phyloP scores from a whole-genome alignment of 2,329 filamentous ascomycete genomes.

The Thelonectria blattea region DNA sequence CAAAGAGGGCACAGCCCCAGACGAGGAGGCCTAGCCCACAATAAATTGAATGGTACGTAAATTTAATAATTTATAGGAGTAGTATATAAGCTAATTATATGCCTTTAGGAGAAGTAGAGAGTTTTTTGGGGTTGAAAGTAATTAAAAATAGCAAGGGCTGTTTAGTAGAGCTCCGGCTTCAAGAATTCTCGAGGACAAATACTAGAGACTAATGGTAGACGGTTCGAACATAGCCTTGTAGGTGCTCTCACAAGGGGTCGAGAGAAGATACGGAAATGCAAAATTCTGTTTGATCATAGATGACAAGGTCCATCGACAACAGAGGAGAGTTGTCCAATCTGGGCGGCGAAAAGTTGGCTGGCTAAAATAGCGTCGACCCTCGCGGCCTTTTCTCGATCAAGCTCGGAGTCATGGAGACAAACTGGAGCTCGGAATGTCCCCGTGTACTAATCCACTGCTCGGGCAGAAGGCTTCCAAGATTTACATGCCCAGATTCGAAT shows the following conservation, averaged over 20 bases:
- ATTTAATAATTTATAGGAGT: too few species aligned
- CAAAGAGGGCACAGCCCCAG: too few species aligned
- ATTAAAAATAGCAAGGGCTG: too few species aligned
- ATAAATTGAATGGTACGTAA: too few species aligned
- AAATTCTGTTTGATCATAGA: neutral
- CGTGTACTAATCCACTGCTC: neutral
- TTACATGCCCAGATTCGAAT: neutral
- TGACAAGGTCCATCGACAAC: neutral
- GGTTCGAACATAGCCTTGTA: neutral
- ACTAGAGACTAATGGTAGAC: neutral
- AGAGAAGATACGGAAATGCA: neutral
- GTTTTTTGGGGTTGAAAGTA: too few species aligned
- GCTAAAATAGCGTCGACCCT: conserved; percentile 8
- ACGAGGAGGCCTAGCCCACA: too few species aligned
- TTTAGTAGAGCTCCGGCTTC: neutral
- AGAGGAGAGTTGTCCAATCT: conserved; percentile 4
- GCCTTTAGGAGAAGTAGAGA: too few species aligned
- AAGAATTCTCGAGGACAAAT: neutral
- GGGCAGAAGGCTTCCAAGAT: neutral
- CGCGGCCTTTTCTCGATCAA: conserved; percentile 22
- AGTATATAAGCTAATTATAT: too few species aligned
- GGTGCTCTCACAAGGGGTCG: too few species aligned
- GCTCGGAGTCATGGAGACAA: conserved; percentile 14
- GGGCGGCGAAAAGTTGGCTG: conserved; percentile 3
- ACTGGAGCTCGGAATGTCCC: conserved; percentile 1